phyloP scores from a whole-genome alignment of 306 rosid species.

The Cicer pinnatifidum region DNA sequence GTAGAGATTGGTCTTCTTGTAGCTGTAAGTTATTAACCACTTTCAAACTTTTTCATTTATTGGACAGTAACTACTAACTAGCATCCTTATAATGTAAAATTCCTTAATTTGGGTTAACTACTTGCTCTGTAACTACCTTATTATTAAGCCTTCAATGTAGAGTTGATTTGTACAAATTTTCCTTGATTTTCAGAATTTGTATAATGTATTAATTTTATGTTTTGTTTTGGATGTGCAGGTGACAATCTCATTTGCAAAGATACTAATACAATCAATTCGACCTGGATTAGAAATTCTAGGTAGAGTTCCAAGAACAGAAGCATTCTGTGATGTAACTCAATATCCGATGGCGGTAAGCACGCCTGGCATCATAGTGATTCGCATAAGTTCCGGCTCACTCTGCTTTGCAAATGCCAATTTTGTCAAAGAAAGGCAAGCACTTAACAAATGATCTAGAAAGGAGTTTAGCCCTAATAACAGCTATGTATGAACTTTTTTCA shows the following conservation, averaged over 20 bases:
- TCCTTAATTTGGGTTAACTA: too few relatives aligned
- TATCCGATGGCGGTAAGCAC: slow-evolving; percentile 75
- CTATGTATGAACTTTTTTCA: slow-evolving; percentile 29
- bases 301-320: slow-evolving; percentile 72
- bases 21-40: slow-evolving; percentile 57
- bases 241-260: slow-evolving; percentile 75
- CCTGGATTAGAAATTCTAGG: slow-evolving; percentile 75
- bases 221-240: slow-evolving; percentile 53
- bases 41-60: neutral
- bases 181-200: too few relatives aligned
- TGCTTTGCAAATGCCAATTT: slow-evolving; percentile 86
- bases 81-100: neutral
- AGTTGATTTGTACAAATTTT: too few relatives aligned
- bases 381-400: slow-evolving; percentile 68
- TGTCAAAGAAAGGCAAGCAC: slow-evolving; percentile 71
- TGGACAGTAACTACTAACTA: neutral
- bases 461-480: slow-evolving; percentile 33
- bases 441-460: slow-evolving; percentile 39
- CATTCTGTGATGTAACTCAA: slow-evolving; percentile 67
- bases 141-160: too few relatives aligned
- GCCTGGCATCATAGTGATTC: slow-evolving; percentile 64
- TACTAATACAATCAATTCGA: slow-evolving; percentile 66
- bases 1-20: slow-evolving; percentile 75
- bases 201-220: neutral
- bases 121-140: too few relatives aligned